Evolutionary conservation across 225 moss, liverwort and hornwort species (phyloP).

Genomic region (Antitrichia curtipendula): DNA sequence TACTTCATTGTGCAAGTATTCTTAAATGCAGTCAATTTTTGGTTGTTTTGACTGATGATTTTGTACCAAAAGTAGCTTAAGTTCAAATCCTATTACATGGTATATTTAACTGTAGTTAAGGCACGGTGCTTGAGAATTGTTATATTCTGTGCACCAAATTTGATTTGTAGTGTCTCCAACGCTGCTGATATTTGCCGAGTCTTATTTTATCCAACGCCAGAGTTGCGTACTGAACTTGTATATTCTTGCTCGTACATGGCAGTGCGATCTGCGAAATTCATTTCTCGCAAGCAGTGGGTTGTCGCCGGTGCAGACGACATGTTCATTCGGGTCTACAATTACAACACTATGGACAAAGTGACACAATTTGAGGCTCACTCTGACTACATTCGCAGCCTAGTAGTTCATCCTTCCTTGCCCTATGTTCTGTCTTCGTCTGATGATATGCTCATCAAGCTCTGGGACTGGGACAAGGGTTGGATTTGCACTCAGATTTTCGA

Average conservation of each 20-base stretch:
- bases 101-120: neutral
- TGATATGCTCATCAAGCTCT: constrained; percentile 94
- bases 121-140: neutral
- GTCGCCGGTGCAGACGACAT: constrained; percentile 87
- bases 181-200: neutral
- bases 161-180: neutral
- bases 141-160: neutral
- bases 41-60: neutral
- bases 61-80: neutral
- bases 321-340: constrained; percentile 82
- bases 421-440: constrained; percentile 86
- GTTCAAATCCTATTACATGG: neutral
- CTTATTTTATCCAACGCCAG: neutral
- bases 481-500: constrained; percentile 82
- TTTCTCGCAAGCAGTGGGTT: constrained; percentile 81
- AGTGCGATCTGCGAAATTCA: constrained; percentile 82
- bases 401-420: constrained; percentile 72
- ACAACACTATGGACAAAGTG: constrained; percentile 91
- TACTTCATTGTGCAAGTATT: neutral
- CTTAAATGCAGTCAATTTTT: neutral
- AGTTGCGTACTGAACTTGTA: neutral
- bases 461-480: constrained; percentile 96
- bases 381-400: constrained; percentile 74
- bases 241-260: neutral
- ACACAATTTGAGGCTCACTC: constrained; percentile 84